Base-by-base conservation (phyloP, 768 basidiomycete species). In the Suillus subluteus region DNA sequence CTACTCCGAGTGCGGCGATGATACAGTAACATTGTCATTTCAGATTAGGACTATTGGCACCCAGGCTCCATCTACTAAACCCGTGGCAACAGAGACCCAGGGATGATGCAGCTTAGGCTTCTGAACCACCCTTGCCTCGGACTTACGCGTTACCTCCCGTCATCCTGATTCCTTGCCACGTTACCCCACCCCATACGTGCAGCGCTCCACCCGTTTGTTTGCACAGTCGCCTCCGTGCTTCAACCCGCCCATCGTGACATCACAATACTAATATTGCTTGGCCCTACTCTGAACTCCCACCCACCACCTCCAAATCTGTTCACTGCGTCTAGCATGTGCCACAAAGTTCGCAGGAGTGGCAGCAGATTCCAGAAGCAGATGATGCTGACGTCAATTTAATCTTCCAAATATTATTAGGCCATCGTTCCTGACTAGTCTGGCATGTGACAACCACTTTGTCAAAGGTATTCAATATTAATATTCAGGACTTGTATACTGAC, bases 381-480 rank as follows among this genome's bases (percentile, higher is more conserved):
- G 23, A 5, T 32, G 12, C 21, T 54, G 16, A 55, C 30, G 54
- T 55, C 8, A 54, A 54, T 30, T 54, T 54, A 54, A 23, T 30
- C 16, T 54, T 54, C 52, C 18, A 18, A 26, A 21, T 55, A 35
- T 55, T 32, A 55, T 55, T 52, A 52, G 26, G 50, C 54, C 18
- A 32, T 55, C 54, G 30, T 55, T 35, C 54, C 54, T 55, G 54
- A 54, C 52, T 54, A 54, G 52, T 8, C 50, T 52, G 50, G 26
- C 50, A 52, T 32, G 11, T 55, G 54, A 32, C 30, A 55, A 9
- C 30, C 16, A 16, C 16, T 32, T 18, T 32, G 30, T 32, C 54
- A 18, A 32, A 30, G 4, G 30, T 32, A 32, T 18, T 26, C 26
- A 26, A 26, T 26, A 26, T 26, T 26, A 26, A 26, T 26, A 26